phyloP scores from a whole-genome alignment of 768 basidiomycete species.

The Serendipita indica region DNA sequence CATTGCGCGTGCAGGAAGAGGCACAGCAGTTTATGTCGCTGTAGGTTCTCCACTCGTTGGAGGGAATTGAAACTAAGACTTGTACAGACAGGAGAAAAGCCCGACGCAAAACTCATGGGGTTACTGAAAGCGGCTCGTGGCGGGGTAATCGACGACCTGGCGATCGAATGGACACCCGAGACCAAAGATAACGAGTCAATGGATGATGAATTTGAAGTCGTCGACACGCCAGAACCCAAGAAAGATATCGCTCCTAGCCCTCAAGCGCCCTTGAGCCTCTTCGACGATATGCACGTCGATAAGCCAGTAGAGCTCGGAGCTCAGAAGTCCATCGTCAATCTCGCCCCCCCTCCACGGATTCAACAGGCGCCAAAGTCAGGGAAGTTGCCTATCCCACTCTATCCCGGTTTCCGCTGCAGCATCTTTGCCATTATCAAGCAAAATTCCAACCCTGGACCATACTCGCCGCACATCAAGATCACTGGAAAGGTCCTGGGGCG shows the following conservation, averaged over 20 bases:
- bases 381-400: not conserved
- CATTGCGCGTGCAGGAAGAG: conserved; percentile 15
- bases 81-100: conserved; percentile 10
- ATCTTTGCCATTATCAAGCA: not conserved
- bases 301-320: not conserved
- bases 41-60: not conserved
- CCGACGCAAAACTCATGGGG: conserved; percentile 13
- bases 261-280: not conserved
- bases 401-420: conserved; percentile 7
- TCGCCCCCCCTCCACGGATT: not conserved
- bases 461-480: not conserved
- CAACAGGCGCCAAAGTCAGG: not conserved
- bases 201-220: conserved; percentile 12
- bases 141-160: conserved; percentile 9
- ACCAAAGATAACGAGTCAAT: not conserved
- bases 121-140: conserved; percentile 13
- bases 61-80: not conserved
- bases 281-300: not conserved
- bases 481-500: conserved; percentile 5
- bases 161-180: conserved; percentile 10
- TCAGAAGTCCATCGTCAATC: not conserved
- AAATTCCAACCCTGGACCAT: conserved; percentile 2
- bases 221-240: not conserved
- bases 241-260: not conserved
- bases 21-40: conserved; percentile 12